phyloP scores from a whole-genome alignment of 148 eudicot species.

The Limonium bicolor region DNA sequence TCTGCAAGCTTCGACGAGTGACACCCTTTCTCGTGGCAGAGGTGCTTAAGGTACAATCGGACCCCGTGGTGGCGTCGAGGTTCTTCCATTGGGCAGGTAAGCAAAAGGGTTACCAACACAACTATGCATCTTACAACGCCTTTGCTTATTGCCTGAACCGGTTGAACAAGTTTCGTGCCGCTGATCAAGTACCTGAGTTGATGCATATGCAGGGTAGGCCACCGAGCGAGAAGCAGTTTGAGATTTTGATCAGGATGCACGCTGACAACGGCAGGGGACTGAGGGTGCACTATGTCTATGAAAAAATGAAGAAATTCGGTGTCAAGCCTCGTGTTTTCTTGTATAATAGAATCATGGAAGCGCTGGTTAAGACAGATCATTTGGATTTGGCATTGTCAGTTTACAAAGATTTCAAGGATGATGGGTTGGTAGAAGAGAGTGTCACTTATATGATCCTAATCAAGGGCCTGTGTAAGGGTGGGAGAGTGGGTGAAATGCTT shows the following conservation, averaged over 20 bases:
- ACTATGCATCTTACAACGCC: constrained; percentile 70
- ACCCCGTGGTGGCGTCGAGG: constrained; percentile 49
- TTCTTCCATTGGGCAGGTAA: constrained; percentile 98
- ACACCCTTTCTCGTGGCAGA: constrained; percentile 67
- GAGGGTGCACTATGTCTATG: constrained; percentile 76
- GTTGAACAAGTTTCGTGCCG: constrained; percentile 53
- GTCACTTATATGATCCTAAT: constrained; percentile 71
- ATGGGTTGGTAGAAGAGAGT: constrained; percentile 62
- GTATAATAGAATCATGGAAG: constrained; percentile 81
- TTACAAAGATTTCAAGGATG: constrained; percentile 67
- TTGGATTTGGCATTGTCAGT: constrained; percentile 71
- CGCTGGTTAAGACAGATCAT: constrained; percentile 59
- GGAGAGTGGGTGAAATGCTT: constrained; percentile 42
- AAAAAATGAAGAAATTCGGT: constrained; percentile 86
- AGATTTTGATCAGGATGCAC: constrained; percentile 85
- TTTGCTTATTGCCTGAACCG: constrained; percentile 72
- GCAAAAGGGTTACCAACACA: constrained; percentile 83
- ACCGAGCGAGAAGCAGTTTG: constrained; percentile 90
- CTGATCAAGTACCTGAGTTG: constrained; percentile 89
- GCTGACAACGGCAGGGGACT: constrained; percentile 73
- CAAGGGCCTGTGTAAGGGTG: constrained; percentile 77
- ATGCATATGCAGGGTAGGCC: constrained; percentile 82
- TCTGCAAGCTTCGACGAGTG: constrained; percentile 61
- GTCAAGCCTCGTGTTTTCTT: constrained; percentile 69
- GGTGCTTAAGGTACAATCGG: constrained; percentile 58